Percentiles rank a stretch among this genome's conserved stretches.
phyloP scores from a whole-genome alignment of 2,329 filamentous ascomycete species.

The Metarhizium humberi region DNA sequence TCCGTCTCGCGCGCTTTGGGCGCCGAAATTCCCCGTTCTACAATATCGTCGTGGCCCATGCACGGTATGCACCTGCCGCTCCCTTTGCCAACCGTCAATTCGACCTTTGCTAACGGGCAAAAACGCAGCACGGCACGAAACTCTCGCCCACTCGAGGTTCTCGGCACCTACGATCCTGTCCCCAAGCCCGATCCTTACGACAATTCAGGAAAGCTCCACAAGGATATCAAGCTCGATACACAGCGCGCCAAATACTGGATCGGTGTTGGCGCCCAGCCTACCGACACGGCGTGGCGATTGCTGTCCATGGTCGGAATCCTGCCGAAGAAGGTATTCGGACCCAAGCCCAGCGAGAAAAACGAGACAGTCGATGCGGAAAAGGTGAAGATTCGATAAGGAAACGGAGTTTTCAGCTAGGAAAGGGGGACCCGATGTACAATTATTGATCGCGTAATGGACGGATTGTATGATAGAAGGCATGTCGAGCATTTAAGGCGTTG shows the following conservation, averaged over 20 bases:
- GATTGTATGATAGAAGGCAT: conserved; percentile 19
- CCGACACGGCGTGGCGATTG: conserved; percentile 79
- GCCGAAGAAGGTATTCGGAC: conserved; percentile 28
- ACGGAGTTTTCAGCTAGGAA: neutral
- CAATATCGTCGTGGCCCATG: conserved; percentile 94
- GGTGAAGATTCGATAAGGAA: conserved; percentile 20
- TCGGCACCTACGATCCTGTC: conserved; percentile 66
- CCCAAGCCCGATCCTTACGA: conserved; percentile 54
- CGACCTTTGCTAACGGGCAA: neutral
- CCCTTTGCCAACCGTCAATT: neutral
- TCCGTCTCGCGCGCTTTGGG: conserved; percentile 89
- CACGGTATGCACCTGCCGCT: conserved; percentile 51
- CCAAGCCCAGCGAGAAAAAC: conserved; percentile 16
- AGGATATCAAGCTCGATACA: conserved; percentile 83
- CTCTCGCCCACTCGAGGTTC: conserved; percentile 84
- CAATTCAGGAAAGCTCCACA: conserved; percentile 61
- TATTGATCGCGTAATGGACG: neutral
- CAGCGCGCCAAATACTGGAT: conserved; percentile 88
- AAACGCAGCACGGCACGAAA: conserved; percentile 66
- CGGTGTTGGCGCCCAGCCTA: conserved; percentile 91
- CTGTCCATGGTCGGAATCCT: conserved; percentile 61
- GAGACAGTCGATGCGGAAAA: conserved; percentile 16
- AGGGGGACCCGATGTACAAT: neutral
- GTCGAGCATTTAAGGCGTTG: conserved; percentile 19
- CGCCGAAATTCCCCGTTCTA: conserved; percentile 84